phyloP scores from a whole-genome alignment of 129 eudicot species.

The Ambrosia artemisiifolia region DNA sequence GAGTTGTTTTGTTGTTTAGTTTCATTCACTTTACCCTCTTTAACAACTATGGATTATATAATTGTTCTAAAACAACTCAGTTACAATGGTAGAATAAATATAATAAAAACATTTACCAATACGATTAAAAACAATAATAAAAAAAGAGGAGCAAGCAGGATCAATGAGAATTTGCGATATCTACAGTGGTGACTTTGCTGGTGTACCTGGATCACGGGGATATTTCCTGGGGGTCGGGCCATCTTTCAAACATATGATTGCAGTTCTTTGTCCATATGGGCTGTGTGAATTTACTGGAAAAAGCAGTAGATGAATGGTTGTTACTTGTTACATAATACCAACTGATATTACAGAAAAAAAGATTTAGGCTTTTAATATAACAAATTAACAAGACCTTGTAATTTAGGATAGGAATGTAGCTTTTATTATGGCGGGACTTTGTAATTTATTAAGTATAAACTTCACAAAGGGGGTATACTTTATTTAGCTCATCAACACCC shows the following conservation, averaged over 20 bases:
- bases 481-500: not conserved
- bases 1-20: not conserved
- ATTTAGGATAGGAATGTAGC: not conserved
- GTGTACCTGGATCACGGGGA: constrained; percentile 97
- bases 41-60: not conserved
- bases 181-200: constrained; percentile 84
- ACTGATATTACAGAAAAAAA: constrained; percentile 10
- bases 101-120: not conserved
- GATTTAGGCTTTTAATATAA: not conserved
- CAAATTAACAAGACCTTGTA: constrained; percentile 10
- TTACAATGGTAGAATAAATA: not conserved
- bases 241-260: constrained; percentile 68
- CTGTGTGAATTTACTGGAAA: constrained; percentile 83
- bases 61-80: not conserved
- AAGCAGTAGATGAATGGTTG: constrained; percentile 18
- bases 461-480: not conserved
- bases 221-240: constrained; percentile 76
- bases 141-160: constrained; percentile 10
- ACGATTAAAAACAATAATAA: not conserved
- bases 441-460: not conserved
- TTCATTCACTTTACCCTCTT: constrained; percentile 1
- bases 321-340: constrained; percentile 12
- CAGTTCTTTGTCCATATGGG: constrained; percentile 95
- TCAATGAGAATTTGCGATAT: constrained; percentile 22
- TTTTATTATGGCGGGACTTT: not conserved